Base-by-base conservation (phyloP, 148 eudicot genomes). In the Arbutus unedo region DNA sequence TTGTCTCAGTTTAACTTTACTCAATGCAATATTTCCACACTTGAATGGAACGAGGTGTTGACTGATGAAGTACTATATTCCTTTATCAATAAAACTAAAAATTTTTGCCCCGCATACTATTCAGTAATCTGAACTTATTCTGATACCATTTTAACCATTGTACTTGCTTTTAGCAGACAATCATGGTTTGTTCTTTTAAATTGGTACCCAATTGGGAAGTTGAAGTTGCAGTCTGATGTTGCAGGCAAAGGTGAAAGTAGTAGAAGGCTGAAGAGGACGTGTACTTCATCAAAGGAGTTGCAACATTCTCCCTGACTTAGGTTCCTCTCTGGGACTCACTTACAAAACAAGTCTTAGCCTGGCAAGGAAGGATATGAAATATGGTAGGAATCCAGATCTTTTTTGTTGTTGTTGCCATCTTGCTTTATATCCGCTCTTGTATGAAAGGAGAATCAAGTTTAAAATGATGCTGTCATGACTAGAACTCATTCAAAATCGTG, bases 291-390 rank as follows among this genome's bases (percentile, higher is more conserved):
- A 62, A 81, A 44, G 62, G 76, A 59, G 10, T 8, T 47, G 45
- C 78, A 76, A 21, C 82, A 5, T 68, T 87, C 89, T 77, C 83
- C 80, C 72, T 77, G 83, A 23, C 85, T 76, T 75, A 57, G 62
- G 44, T 25, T 60, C 76, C 81, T 80, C 79, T 81, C 83, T 49
- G 66, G 77, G 62, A 84, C 82, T 71, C 82, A 53, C 76, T 85
- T 82, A 57, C 84, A 87, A 4, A 38, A 5, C 49, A 82, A 60
- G 44, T 83, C 73, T 10, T 80, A 66, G 77, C 16, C 49, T 47
- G 53, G 55, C 25, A 45, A 83, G 73, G 85, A 54, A 71, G 75
- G 67, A 55, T 54, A 25, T 8, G 85, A 25, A 54, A 64, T 43
- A 78, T 70, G 81, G 68, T 77, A 71, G 31, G 47, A 78, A 14